phyloP scores from a whole-genome alignment of 2,329 filamentous ascomycete species.

The Grosmannia huntii region DNA sequence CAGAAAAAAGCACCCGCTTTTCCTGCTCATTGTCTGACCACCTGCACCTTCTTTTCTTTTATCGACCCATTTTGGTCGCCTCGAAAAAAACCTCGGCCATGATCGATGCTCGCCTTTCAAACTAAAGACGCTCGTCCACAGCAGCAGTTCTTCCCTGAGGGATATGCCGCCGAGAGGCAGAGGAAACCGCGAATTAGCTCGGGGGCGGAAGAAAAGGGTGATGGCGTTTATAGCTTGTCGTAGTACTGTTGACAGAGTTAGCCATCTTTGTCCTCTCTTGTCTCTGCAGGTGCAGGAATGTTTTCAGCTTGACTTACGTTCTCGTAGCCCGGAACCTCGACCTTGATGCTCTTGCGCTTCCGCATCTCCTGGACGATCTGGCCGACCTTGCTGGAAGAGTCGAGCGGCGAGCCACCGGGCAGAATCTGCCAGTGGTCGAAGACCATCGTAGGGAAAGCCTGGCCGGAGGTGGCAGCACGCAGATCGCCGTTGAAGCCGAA shows the following conservation, averaged over 20 bases:
- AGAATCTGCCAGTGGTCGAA: slow-evolving; percentile 99
- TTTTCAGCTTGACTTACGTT: slow-evolving; percentile 62
- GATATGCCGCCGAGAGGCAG: background rate
- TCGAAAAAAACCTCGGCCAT: background rate
- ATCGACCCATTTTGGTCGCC: background rate
- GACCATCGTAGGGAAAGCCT: slow-evolving; percentile 97
- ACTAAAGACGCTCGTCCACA: background rate
- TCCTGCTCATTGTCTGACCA: background rate
- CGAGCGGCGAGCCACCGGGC: slow-evolving; percentile 84
- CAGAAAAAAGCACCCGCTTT: slow-evolving; percentile 9
- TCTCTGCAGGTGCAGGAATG: background rate
- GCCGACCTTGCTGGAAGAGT: slow-evolving; percentile 70
- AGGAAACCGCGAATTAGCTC: slow-evolving; percentile 5
- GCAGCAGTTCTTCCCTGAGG: background rate
- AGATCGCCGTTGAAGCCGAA: slow-evolving; percentile 94
- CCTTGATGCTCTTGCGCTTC: slow-evolving; percentile 99
- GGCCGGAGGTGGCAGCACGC: slow-evolving; percentile 81
- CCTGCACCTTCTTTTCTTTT: background rate
- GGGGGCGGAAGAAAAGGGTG: slow-evolving; percentile 8
- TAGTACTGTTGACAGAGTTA: slow-evolving; percentile 58
- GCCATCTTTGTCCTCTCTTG: background rate
- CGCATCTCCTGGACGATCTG: slow-evolving; percentile 78
- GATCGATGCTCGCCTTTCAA: background rate
- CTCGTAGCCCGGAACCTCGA: slow-evolving; percentile 79
- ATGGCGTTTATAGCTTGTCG: slow-evolving; percentile 81